Percentiles rank a stretch among this genome's conserved stretches.
Conservation (phyloP, 495 filamentous ascomycete genomes). For the Coniosporium apollinis region DNA sequence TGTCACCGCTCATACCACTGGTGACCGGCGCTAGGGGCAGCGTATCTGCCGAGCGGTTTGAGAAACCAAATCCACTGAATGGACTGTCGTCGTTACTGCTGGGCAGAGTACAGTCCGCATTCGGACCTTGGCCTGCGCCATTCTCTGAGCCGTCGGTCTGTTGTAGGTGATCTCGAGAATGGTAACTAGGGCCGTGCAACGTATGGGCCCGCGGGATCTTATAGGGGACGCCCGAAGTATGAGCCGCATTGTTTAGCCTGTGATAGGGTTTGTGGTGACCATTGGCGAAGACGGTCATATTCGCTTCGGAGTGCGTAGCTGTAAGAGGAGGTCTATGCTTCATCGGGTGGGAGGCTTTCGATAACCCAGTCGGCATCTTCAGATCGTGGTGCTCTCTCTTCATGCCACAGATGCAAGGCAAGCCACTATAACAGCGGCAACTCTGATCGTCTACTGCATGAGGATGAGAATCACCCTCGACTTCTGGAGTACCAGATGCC, state of each 20-base stretch:
- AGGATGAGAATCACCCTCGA: constrained; percentile 30
- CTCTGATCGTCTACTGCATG: constrained; percentile 41
- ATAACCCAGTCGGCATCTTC: constrained; percentile 52
- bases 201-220: constrained; percentile 58
- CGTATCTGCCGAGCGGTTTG: no score
- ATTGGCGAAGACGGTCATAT: constrained; percentile 73
- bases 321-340: constrained; percentile 54
- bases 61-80: no score
- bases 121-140: no score
- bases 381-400: constrained; percentile 70
- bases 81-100: no score
- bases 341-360: constrained; percentile 32
- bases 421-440: constrained; percentile 72
- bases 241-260: constrained; percentile 72
- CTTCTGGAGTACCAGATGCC: constrained; percentile 27
- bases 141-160: no score
- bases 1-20: no score
- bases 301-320: constrained; percentile 68
- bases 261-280: constrained; percentile 88
- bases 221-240: constrained; percentile 70
- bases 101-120: no score
- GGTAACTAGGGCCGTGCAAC: constrained; percentile 30
- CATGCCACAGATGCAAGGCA: constrained; percentile 76
- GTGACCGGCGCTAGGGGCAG: no score
- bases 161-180: no score